Conservation (phyloP, 1,139 yeast species). For the Suhomyces maxii region DNA sequence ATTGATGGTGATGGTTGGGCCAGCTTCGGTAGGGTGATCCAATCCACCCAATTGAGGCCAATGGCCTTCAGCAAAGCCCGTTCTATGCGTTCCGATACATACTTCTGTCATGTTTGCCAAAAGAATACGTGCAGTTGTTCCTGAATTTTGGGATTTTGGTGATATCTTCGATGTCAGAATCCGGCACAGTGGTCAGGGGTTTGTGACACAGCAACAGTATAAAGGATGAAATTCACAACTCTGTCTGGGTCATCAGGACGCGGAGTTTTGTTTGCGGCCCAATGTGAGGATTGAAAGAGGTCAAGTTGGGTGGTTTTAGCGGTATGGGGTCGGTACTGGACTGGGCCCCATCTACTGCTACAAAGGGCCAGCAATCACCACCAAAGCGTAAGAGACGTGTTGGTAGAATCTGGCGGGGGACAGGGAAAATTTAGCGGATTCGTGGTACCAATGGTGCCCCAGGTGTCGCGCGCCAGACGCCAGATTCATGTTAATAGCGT, state of each 20-base stretch:
- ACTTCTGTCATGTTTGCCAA: slow-evolving; percentile 7
- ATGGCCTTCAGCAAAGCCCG: no score
- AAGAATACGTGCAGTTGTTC: slow-evolving; percentile 2
- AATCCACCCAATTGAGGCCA: no score
- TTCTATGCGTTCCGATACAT: not conserved
- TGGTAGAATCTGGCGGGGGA: not conserved
- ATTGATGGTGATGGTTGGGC: no score
- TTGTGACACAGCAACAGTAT: slow-evolving; percentile 4
- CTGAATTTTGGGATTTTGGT: not conserved
- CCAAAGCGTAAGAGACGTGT: not conserved
- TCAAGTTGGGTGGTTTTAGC: no score
- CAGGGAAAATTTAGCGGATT: not conserved
- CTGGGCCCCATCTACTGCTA: no score
- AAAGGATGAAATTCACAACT: not conserved
- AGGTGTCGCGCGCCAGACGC: not conserved
- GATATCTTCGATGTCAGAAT: not conserved
- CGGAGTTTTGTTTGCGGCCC: no score
- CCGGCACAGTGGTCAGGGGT: slow-evolving; percentile 8
- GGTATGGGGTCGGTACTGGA: no score
- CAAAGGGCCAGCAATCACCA: no score
- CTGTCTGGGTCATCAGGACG: not conserved
- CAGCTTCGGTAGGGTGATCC: no score
- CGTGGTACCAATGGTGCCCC: not conserved
- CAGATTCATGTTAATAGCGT: slow-evolving; percentile 1
- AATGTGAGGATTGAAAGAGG: no score